Percentiles rank a stretch among this genome's conserved stretches.
These are phyloP conservation scores for Teunomyces kruisii DNA, from an alignment of 805 yeast genomes.

Conservation along the genomic window DNA sequence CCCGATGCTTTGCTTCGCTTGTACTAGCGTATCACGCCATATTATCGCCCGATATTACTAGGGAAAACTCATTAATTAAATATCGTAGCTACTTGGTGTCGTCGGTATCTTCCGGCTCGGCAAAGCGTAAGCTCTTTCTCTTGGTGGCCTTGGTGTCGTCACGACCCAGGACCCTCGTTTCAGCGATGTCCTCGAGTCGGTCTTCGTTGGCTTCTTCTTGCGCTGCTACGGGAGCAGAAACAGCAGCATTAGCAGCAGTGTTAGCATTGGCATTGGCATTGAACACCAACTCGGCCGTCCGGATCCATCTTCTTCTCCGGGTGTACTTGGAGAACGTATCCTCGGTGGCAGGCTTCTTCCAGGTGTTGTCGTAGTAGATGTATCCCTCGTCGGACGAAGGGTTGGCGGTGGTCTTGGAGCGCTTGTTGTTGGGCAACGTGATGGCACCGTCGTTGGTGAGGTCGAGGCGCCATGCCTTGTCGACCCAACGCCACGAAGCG, in stretches of 20 bases:
- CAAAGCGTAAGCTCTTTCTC: conserved; percentile 46
- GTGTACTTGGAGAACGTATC: conserved; percentile 90
- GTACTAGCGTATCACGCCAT: conserved; percentile 1
- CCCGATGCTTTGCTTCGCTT: background rate
- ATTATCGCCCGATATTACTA: background rate
- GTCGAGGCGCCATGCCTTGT: conserved; percentile 88
- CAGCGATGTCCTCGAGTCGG: background rate
- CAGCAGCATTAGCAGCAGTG: no score
- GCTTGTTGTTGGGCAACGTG: conserved; percentile 62
- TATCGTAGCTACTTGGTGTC: background rate
- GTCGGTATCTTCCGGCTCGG: conserved; percentile 20
- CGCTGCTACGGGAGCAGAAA: background rate
- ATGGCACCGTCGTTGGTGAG: conserved; percentile 85
- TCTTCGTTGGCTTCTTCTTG: conserved; percentile 2
- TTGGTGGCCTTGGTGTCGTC: conserved; percentile 17
- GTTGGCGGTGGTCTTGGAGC: conserved; percentile 56
- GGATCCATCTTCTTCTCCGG: conserved; percentile 91
- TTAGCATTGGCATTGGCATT: no score
- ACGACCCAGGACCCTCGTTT: conserved; percentile 1
- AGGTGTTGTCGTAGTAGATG: conserved; percentile 86
- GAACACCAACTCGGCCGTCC: conserved; percentile 83
- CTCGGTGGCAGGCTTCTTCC: conserved; percentile 89
- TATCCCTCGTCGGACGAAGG: conserved; percentile 83
- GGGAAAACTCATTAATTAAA: background rate
- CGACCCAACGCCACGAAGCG: conserved; percentile 94